A percentile compares a stretch with the other conserved stretches of the same genome.
phyloP scores from a whole-genome alignment of 306 rosid genomes.

The Sphenostylis stenocarpa region DNA sequence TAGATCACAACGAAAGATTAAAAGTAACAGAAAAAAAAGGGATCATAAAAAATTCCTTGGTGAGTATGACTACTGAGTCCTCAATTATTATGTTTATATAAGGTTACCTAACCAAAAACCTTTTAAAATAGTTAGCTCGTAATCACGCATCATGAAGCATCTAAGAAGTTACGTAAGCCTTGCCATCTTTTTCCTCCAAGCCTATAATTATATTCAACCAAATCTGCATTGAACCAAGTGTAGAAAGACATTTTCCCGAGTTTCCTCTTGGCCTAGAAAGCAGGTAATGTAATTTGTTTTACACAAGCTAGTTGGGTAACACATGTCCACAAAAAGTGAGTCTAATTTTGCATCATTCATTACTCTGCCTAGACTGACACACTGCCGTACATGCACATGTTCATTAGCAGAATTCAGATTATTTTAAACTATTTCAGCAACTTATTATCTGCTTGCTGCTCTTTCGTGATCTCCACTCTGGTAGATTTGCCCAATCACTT shows the following conservation, averaged over 20 bases:
- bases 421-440: conserved; percentile 12
- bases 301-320: not conserved
- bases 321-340: not conserved
- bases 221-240: not conserved
- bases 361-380: not conserved
- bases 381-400: conserved; percentile 26
- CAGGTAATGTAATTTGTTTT: conserved; percentile 24
- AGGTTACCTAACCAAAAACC: not conserved
- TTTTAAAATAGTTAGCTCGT: conserved; percentile 14
- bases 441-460: conserved; percentile 20
- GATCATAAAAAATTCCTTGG: conserved; percentile 2
- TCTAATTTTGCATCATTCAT: not conserved
- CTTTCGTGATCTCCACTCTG: not conserved
- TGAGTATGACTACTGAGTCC: conserved; percentile 38
- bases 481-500: conserved; percentile 1
- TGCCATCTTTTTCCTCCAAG: conserved; percentile 11
- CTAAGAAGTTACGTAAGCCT: conserved; percentile 24
- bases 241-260: conserved; percentile 1
- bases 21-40: not conserved
- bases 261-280: conserved; percentile 17
- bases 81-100: conserved; percentile 23
- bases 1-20: not conserved
- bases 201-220: conserved; percentile 29
- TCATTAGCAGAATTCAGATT: conserved; percentile 17
- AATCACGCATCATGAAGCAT: conserved; percentile 14